Evolutionary conservation across 2,329 filamentous ascomycete species (phyloP), one percentile per base, ranked within the genome.

Genomic region (Aureobasidium leucospermi): DNA sequence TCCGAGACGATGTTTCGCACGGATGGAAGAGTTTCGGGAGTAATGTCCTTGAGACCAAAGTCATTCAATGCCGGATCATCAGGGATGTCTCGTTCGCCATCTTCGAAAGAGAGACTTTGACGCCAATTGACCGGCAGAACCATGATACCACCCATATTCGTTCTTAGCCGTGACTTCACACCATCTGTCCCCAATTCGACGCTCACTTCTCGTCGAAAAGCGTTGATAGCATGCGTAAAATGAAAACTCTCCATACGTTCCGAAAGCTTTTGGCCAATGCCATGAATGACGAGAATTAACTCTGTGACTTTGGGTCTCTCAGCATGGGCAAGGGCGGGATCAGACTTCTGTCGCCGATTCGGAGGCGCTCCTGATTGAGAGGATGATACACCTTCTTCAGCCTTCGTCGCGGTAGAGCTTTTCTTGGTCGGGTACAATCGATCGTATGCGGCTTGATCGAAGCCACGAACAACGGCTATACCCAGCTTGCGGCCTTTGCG

Each of bases 231-330:
- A 71, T 97, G 93, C 0, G 94, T 99, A 67, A 99, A 99, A 71
- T 97, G 90, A 67, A 92, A 99, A 66, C 90, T 96, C 72, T 97
- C 93, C 62, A 97, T 90, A 11, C 92, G 82, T 70, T 99, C 91
- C 0, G 92, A 95, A 52, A 97, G 81, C 71, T 99, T 97, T 71
- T 99, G 94, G 0, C 94, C 94, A 64, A 99, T 97, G 1, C 94
- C 94, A 68, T 99, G 94, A 45, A 94, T 89, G 9, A 97, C 90
- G 4, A 99, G 79, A 1, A 97, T 83, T 7, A 99, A 78, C 68
- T 99, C 94, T 0, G 88, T 93, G 5, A 96, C 89, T 62, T 85
- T 84, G 1, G 85, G 85, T 31, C 69, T 85, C 80, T 70, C 90
- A 79, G 65, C 83, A 76, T 69, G 80, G 74, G 74, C 90, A 87